Evolutionary conservation across 345 rosid species (phyloP).

Genomic region (Kernera saxatilis): DNA sequence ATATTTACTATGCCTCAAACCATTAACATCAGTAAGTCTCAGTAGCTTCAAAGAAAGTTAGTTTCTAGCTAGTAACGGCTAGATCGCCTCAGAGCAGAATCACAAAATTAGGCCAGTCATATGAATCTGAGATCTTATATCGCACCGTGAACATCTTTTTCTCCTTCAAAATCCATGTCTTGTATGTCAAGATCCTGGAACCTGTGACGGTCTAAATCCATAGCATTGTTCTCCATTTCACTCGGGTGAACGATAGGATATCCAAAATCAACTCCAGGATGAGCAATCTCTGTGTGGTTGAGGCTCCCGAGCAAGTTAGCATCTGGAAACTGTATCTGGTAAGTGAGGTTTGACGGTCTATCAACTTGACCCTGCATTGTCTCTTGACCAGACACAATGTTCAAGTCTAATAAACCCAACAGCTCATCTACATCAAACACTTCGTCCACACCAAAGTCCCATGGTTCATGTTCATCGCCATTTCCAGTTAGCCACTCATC

Average conservation of each 20-base stretch:
- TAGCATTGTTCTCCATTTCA: slow-evolving; percentile 6
- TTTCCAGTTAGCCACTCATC: slow-evolving; percentile 5
- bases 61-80: slow-evolving; percentile 3
- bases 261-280: slow-evolving; percentile 21
- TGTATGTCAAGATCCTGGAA: slow-evolving; percentile 11
- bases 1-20: background rate
- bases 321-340: slow-evolving; percentile 26
- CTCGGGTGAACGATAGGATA: slow-evolving; percentile 5
- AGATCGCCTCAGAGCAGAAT: background rate
- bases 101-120: background rate
- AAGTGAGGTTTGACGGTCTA: slow-evolving; percentile 1
- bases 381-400: slow-evolving; percentile 11
- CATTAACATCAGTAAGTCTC: slow-evolving; percentile 6
- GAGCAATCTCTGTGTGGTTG: slow-evolving; percentile 13
- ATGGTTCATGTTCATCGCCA: slow-evolving; percentile 10
- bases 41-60: slow-evolving; percentile 1
- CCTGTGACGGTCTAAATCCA: background rate
- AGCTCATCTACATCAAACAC: slow-evolving; percentile 60
- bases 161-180: background rate
- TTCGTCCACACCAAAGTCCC: slow-evolving; percentile 34
- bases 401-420: slow-evolving; percentile 27
- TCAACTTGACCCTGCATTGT: background rate
- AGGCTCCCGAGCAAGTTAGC: slow-evolving; percentile 13
- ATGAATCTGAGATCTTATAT: background rate
- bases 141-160: background rate